Percentiles rank a stretch among this genome's conserved stretches.
These are phyloP conservation scores for Mariannaea sp. DNA, from an alignment of 2,329 filamentous ascomycete species.

Conservation along the genomic window DNA sequence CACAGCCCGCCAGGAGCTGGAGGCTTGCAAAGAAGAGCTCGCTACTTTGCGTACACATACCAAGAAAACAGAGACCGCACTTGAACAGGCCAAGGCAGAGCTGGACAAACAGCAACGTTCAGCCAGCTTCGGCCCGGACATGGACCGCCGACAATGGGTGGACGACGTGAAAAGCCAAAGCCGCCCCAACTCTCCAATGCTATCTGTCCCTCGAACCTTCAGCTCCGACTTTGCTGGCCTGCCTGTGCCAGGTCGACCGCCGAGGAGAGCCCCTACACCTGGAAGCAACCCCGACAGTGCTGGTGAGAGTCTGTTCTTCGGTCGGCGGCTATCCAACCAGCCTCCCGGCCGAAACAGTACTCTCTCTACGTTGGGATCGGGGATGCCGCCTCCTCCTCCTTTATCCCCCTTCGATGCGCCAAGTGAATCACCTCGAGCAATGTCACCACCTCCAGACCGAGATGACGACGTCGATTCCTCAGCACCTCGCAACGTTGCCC, in stretches of 20 bases:
- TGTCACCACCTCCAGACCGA: conserved; percentile 50
- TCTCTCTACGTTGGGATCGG: conserved; percentile 45
- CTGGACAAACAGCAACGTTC: conserved; percentile 54
- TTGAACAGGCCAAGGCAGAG: conserved; percentile 59
- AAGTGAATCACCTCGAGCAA: conserved; percentile 42
- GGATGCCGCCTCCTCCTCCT: conserved; percentile 46
- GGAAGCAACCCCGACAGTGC: conserved; percentile 53
- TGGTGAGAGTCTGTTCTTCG: conserved; percentile 46
- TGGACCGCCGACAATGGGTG: conserved; percentile 55
- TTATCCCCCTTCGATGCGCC: conserved; percentile 53
- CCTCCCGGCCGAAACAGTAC: conserved; percentile 50
- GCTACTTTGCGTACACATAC: conserved; percentile 67
- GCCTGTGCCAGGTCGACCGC: conserved; percentile 43
- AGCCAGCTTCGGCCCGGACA: conserved; percentile 43
- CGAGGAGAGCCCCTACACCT: conserved; percentile 46
- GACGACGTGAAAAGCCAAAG: conserved; percentile 58
- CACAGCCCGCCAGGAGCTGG: conserved; percentile 67
- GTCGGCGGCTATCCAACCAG: conserved; percentile 57
- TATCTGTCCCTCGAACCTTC: conserved; percentile 57
- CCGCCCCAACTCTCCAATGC: conserved; percentile 58
- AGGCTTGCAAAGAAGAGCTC: conserved; percentile 62
- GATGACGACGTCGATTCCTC: conserved; percentile 58
- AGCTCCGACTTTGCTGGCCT: conserved; percentile 60
- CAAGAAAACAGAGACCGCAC: conserved; percentile 67
- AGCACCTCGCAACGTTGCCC: conserved; percentile 71